phyloP scores from a whole-genome alignment of 202 grass and related monocot genomes.

The Cymbopogon flexuosus region DNA sequence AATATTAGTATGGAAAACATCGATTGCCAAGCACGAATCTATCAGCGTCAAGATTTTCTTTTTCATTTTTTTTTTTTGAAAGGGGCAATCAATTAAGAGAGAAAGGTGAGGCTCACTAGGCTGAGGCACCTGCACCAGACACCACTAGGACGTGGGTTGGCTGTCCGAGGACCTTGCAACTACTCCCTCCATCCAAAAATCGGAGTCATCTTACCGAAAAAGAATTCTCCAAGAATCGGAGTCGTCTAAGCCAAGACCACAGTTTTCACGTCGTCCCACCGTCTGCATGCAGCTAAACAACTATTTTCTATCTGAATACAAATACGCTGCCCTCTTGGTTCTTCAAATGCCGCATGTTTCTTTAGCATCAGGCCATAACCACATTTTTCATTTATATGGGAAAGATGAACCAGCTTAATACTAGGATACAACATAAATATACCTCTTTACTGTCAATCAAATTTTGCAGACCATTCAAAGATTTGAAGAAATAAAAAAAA shows the following conservation, averaged over 20 bases:
- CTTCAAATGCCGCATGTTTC: not conserved
- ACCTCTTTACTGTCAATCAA: not conserved
- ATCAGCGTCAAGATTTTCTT: not conserved
- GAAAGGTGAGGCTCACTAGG: not conserved
- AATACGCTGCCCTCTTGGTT: not conserved
- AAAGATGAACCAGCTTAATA: not conserved
- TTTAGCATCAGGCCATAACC: conserved; percentile 6
- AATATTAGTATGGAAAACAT: conserved; percentile 13
- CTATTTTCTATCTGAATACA: not conserved
- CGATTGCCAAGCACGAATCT: conserved; percentile 9
- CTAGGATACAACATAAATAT: not conserved
- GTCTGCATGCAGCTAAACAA: not conserved
- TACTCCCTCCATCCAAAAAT: too few species aligned
- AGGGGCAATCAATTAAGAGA: not conserved
- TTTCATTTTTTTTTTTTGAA: not conserved
- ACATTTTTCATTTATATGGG: not conserved
- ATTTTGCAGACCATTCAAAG: not conserved
- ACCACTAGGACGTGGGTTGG: not conserved
- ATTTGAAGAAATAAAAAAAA: not conserved
- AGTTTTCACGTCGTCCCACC: too few species aligned
- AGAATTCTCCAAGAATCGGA: too few species aligned
- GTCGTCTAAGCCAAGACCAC: too few species aligned
- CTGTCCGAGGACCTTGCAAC: not conserved
- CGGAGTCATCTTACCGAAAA: too few species aligned
- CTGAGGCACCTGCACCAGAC: not conserved